Percentiles rank a stretch among this genome's conserved stretches.
These are phyloP conservation scores for Willaertia magna DNA, from an alignment of 208 protist species.

Conservation along the genomic window DNA sequence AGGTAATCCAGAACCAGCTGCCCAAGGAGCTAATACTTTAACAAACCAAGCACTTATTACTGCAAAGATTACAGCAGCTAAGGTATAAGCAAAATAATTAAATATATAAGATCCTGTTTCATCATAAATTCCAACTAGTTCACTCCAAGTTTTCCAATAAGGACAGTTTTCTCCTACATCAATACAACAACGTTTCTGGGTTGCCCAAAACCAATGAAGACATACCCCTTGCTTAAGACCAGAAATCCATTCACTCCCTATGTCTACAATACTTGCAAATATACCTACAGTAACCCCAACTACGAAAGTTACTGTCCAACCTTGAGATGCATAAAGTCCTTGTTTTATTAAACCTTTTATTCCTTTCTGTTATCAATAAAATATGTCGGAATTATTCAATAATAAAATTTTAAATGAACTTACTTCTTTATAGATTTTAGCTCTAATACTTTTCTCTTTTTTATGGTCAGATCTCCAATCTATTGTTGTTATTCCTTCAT, in stretches of 20 bases:
- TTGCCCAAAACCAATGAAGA: background rate
- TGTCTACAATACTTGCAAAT: background rate
- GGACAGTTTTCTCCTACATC: background rate
- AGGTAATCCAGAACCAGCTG: conserved; percentile 55
- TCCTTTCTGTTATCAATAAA: background rate
- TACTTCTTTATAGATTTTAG: background rate
- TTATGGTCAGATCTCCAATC: background rate
- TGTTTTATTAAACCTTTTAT: background rate
- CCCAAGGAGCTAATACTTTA: conserved; percentile 33
- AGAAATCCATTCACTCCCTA: background rate
- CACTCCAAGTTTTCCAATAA: background rate
- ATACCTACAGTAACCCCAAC: background rate
- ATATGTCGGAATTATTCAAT: too few relatives aligned
- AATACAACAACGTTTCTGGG: background rate
- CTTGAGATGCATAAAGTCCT: background rate
- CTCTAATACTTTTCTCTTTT: background rate
- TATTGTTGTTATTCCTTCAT: background rate
- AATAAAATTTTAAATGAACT: background rate
- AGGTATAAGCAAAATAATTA: background rate
- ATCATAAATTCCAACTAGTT: background rate
- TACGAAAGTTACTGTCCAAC: background rate
- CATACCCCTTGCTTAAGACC: background rate
- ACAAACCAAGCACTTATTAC: background rate
- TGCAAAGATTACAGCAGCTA: background rate
- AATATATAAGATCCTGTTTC: background rate